phyloP scores from a whole-genome alignment of 164 flowering plant genomes.

The Vitis rupestris region DNA sequence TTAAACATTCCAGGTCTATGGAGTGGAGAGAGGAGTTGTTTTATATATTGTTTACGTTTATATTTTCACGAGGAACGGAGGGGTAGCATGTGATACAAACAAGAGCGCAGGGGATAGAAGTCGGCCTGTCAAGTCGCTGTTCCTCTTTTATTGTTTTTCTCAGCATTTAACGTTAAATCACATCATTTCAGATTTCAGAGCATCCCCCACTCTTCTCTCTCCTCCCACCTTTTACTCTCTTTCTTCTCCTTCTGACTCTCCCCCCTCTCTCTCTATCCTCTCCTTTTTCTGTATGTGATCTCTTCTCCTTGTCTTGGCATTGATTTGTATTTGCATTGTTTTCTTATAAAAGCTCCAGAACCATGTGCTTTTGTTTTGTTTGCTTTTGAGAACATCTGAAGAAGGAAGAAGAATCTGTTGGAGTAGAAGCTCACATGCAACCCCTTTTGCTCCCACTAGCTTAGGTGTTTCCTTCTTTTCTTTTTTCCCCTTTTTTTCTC shows the following conservation, averaged over 20 bases:
- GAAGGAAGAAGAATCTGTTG: conserved; percentile 11
- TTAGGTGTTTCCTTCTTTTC: not conserved
- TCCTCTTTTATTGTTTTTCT: conserved; percentile 26
- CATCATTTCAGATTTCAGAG: conserved; percentile 35
- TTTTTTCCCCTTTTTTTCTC: not conserved
- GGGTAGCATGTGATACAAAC: conserved; percentile 14
- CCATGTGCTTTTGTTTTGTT: conserved; percentile 36
- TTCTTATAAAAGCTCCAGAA: conserved; percentile 1
- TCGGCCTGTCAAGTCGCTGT: conserved; percentile 52
- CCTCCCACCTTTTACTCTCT: conserved; percentile 5
- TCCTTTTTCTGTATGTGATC: not conserved
- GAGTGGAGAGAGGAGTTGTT: no score
- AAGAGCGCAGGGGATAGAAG: conserved; percentile 22
- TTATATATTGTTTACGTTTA: not conserved
- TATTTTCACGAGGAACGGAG: conserved; percentile 9
- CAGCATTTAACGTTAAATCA: conserved; percentile 54
- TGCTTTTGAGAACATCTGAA: conserved; percentile 16
- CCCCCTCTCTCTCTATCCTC: conserved; percentile 3
- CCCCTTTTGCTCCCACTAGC: conserved; percentile 15
- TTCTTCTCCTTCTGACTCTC: no score
- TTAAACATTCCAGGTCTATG: no score
- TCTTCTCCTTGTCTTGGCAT: conserved; percentile 10
- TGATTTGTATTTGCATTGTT: not conserved
- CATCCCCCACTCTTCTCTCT: not conserved
- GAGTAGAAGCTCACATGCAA: conserved; percentile 16